Evolutionary conservation across 1,139 yeast species (phyloP).

Genomic region (Blastobotrys capitulatus): DNA sequence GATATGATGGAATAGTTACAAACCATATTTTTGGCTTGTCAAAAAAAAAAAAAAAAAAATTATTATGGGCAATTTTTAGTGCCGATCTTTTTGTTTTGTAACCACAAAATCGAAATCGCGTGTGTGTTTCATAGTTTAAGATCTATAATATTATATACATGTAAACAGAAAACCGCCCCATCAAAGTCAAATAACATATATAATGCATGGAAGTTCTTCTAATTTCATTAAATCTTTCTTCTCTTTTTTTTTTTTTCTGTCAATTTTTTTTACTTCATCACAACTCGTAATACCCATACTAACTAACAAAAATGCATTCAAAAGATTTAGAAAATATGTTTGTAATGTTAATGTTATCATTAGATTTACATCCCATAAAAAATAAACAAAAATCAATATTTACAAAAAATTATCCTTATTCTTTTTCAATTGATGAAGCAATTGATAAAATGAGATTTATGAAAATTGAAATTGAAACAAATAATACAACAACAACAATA

Average conservation of each 20-base stretch:
- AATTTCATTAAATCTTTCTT: neutral
- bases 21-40: too few relatives aligned
- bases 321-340: slow-evolving; percentile 21
- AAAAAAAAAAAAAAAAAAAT: too few relatives aligned
- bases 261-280: neutral
- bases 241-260: neutral
- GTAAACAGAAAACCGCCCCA: too few relatives aligned
- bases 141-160: too few relatives aligned
- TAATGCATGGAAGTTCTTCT: too few relatives aligned
- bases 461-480: slow-evolving; percentile 44
- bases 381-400: slow-evolving; percentile 31
- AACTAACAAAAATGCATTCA: slow-evolving; percentile 4
- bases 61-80: too few relatives aligned
- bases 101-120: too few relatives aligned
- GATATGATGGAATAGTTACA: too few relatives aligned
- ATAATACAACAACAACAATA: slow-evolving; percentile 44
- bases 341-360: slow-evolving; percentile 47
- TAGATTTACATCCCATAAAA: slow-evolving; percentile 34
- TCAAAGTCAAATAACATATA: too few relatives aligned
- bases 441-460: slow-evolving; percentile 46
- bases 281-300: neutral
- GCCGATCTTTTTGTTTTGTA: too few relatives aligned
- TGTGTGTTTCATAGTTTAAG: too few relatives aligned
- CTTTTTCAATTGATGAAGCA: slow-evolving; percentile 53
- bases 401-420: slow-evolving; percentile 41